Evolutionary conservation across 805 yeast species (phyloP), one percentile per base, ranked within the genome.

Genomic region (Isabelozyma gotoi): DNA sequence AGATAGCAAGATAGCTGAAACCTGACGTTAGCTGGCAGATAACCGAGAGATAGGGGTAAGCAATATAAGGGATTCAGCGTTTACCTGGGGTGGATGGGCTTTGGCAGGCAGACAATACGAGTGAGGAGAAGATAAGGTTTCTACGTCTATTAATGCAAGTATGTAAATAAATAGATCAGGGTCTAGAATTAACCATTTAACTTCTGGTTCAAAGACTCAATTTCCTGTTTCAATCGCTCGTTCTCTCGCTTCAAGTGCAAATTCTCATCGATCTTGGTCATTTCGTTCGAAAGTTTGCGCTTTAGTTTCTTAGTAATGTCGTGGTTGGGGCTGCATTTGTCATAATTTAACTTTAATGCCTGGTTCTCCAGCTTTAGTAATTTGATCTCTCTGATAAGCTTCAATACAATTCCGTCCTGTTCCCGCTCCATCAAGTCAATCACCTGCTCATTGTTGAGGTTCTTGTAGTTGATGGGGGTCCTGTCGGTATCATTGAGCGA

Each of bases 381-480:
- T 19, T 68, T 69, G 29, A 85, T 82, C 56, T 84, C 88, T 42
- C 77, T 74, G 80, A 82, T 83, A 34, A 84, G 65, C 57, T 75
- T 77, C 55, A 84, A 65, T 15, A 84, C 90, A 18, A 84, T 81
- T 2, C 86, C 88, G 55, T 85, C 91, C 58, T 85, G 90, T 61
- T 85, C 89, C 41, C 81, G 71, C 53, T 85, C 91, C 82, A 85
- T 78, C 29, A 73, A 57, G 55, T 81, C 82, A 32, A 81, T 73
- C 15, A 78, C 68, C 47, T 78, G 77, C 20, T 76, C 83, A 7
- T 72, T 67, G 32, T 64, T 65, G 33, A 67, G 60, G 34, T 54
- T 27, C 11, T 39, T 36, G 18, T 14, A 36, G 17, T 19, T 24
- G 4, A 17, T 7, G 21, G 21, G 34, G 11, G 33, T 37, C 5